Percentiles rank a stretch among this genome's conserved stretches.
phyloP scores from a whole-genome alignment of 1,284 basidiomycete genomes.

The Moesziomyces parantarcticus region DNA sequence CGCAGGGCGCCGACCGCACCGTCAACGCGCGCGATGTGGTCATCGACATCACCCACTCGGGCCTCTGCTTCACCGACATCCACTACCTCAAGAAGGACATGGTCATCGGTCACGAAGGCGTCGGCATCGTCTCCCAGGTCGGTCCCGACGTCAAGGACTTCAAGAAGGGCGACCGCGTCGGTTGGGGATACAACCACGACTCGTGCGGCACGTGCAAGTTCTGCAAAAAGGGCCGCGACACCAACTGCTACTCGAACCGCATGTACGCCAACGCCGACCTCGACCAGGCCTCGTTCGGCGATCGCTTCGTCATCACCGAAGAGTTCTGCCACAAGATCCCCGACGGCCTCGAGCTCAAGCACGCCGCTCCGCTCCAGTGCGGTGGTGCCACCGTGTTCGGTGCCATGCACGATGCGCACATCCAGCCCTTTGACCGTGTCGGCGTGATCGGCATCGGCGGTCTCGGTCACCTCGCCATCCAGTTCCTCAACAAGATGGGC shows the following conservation, averaged over 20 bases:
- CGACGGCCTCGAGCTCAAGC: slow-evolving; percentile 51
- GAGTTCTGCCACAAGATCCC: slow-evolving; percentile 61
- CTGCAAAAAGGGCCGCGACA: slow-evolving; percentile 59
- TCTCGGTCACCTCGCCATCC: slow-evolving; percentile 54
- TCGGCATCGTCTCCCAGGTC: slow-evolving; percentile 61
- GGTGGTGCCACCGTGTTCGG: slow-evolving; percentile 56
- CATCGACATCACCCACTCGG: slow-evolving; percentile 63
- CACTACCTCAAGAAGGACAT: slow-evolving; percentile 58
- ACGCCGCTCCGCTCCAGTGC: slow-evolving; percentile 58
- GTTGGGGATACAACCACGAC: slow-evolving; percentile 64
- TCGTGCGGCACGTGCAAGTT: slow-evolving; percentile 59
- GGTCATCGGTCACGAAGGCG: slow-evolving; percentile 64
- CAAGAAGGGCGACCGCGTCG: slow-evolving; percentile 62
- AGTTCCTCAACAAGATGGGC: slow-evolving; percentile 55
- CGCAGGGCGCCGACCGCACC: slow-evolving; percentile 36
- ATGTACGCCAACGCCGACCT: slow-evolving; percentile 56
- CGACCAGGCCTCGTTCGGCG: slow-evolving; percentile 62
- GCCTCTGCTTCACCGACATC: slow-evolving; percentile 63
- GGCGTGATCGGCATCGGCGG: slow-evolving; percentile 55
- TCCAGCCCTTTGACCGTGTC: slow-evolving; percentile 38
- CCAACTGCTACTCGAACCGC: slow-evolving; percentile 52
- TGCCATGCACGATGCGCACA: slow-evolving; percentile 42
- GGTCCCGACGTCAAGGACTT: slow-evolving; percentile 50
- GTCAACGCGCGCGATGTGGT: slow-evolving; percentile 53
- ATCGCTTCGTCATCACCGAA: slow-evolving; percentile 59